Evolutionary conservation across 768 basidiomycete genomes (phyloP).

Genomic region (Boletus rufocinnamomeus): DNA sequence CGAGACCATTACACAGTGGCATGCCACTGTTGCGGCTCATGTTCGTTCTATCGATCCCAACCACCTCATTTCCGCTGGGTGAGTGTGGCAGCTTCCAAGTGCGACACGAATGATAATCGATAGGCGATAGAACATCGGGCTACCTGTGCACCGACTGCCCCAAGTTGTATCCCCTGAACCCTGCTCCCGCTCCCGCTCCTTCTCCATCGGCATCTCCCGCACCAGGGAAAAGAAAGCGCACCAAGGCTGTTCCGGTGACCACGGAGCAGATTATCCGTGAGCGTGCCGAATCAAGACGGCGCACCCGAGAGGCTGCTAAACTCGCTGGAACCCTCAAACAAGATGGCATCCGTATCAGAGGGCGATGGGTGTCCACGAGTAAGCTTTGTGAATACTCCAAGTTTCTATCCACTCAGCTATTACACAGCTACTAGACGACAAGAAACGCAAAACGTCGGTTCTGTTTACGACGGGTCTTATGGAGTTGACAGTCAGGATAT

Average conservation of each 20-base stretch:
- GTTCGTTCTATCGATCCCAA: conserved; percentile 56
- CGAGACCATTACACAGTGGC: conserved; percentile 58
- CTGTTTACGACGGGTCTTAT: conserved; percentile 60
- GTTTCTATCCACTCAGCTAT: conserved; percentile 2
- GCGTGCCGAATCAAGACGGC: conserved; percentile 50
- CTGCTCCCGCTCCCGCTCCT: conserved; percentile 38
- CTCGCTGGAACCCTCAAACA: conserved; percentile 34
- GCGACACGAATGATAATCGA: not conserved
- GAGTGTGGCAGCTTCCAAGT: conserved; percentile 19
- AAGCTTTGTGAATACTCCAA: conserved; percentile 16
- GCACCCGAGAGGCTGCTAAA: conserved; percentile 39
- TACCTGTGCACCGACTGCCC: conserved; percentile 59
- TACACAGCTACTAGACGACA: conserved; percentile 50
- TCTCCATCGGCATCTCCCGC: conserved; percentile 45
- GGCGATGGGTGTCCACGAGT: conserved; percentile 61
- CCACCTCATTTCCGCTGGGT: conserved; percentile 68
- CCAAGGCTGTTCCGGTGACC: conserved; percentile 44
- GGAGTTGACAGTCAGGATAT: conserved; percentile 73
- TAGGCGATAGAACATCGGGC: conserved; percentile 47
- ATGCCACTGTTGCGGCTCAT: conserved; percentile 45
- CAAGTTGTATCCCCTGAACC: conserved; percentile 50
- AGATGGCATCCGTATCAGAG: conserved; percentile 53
- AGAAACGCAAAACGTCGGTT: conserved; percentile 43
- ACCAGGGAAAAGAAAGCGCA: conserved; percentile 41
- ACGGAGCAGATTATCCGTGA: conserved; percentile 49